Base-by-base conservation (phyloP, 306 rosid genomes). In the Quercus engelmannii region DNA sequence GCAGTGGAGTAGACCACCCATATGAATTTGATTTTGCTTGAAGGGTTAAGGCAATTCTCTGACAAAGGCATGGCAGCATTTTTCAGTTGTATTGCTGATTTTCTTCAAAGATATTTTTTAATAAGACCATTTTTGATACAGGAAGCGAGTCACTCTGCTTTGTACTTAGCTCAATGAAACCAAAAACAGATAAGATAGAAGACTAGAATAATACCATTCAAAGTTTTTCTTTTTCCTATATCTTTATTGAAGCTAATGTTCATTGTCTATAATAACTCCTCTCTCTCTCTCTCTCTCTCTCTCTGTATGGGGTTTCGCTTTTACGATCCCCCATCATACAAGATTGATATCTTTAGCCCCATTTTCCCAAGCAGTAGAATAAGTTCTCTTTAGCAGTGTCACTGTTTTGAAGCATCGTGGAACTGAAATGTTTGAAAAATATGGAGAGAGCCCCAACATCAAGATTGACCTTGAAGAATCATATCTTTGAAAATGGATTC, bases 1-100 rank as follows among this genome's bases (percentile, higher is more conserved):
- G 74, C 78, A 74, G 81, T 93, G 97, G 97, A 76, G 83, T 54
- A 88, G 76, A 56, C 89, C 86, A 1, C 79, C 41, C 21, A 73
- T 73, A 49, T 73, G 15, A 69, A 71, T 80, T 12, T 74, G 41
- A 30, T 74, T 41, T 25, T 5, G 13, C 2, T 12, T 38, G 33
- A 38, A 33, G 41, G 31, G 55, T 33, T 69, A 25, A 63, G 63
- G 54, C 5, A 65, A 71, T 80, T 80, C 64, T 77, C 30, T 38
- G 61, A 62, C 58, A 38, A 63, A 46, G 49, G 20, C 58, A 70
- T 63, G 56, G 56, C n/a, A 59, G 76, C 17, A 71, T 61, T 55
- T 78, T 78, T 80, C 49, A 63, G 38, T 65, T 74, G 79, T 63
- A 78, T 69, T 73, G 75, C 41, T 74, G 33, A 30, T 75, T 76